Base-by-base conservation (phyloP, 1,139 yeast genomes). In the Hanseniaspora uvarum region DNA sequence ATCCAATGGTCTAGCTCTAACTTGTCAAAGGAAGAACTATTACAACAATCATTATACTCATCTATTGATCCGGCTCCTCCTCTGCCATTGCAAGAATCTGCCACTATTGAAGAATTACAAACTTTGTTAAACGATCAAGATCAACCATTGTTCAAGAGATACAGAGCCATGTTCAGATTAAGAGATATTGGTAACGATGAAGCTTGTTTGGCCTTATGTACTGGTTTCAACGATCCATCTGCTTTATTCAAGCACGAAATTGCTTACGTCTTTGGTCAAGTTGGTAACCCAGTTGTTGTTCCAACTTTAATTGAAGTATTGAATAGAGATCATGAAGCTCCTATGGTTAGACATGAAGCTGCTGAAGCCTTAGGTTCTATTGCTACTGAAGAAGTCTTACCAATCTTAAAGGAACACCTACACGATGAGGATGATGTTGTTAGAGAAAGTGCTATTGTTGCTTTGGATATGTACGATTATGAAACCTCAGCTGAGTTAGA, bases 1-100 rank as follows among this genome's bases (percentile, higher is more conserved):
- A 92, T 94, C 65, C 80, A 81, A 59, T 94, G 97, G 97, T 94
- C 85, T 68, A 77, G 80, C 66, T 80, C 92, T 38, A 84, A 79
- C 55, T 69, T 73, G 45, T 73, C 84, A 41, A 71, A 70, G 58
- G 70, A 72, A 16, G 98, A 92, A 68, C 71, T 72, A 26, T 72
- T 92, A 61, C 92, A 84, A 66, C 71, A 78, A 62, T 86, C 95
- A 19, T 76, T 86, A 41, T 92, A 83, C 70, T 76, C 84, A 34
- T 86, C 95, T 36, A 84, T 92, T 59, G 99, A 94, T 66, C 99
- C 99, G 51, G 99, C 99, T 28, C 99, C 99, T 49, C 97, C 99
- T 11, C 72, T 92, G 67, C 83, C 94, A 21, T 68, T 77, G 46
- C 82, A 81, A 59, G 72, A 74, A 58, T 79, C 78, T 47, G 73